A percentile compares a stretch with the other conserved stretches of the same genome.
These are phyloP conservation scores for Aspergillus udagawae DNA, from an alignment of 2,329 filamentous ascomycete species.

Conservation along the genomic window DNA sequence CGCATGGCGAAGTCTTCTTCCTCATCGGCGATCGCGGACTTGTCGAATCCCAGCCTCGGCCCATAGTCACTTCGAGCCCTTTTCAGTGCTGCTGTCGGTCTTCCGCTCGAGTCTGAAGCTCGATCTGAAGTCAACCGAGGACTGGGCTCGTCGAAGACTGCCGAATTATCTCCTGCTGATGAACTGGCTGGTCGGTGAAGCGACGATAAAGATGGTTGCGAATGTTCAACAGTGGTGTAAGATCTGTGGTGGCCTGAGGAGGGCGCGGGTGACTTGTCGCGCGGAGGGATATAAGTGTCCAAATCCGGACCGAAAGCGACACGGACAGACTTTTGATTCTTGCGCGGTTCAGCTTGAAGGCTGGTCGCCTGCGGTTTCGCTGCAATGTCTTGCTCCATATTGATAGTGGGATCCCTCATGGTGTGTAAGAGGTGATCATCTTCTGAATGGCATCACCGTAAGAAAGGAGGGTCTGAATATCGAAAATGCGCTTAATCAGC, in stretches of 20 bases:
- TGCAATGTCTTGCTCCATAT: conserved; percentile 30
- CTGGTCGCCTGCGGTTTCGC: conserved; percentile 23
- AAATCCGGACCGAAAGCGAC: conserved; percentile 39
- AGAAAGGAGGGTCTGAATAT: conserved; percentile 8
- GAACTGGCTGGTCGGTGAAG: conserved; percentile 29
- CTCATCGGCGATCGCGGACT: conserved; percentile 32
- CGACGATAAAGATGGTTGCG: conserved; percentile 17
- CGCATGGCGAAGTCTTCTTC: conserved; percentile 59
- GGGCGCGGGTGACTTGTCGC: conserved; percentile 31
- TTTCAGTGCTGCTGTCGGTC: conserved; percentile 38
- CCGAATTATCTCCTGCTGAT: conserved; percentile 26
- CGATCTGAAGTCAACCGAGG: conserved; percentile 26
- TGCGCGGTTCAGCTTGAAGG: conserved; percentile 29
- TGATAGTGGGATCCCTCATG: conserved; percentile 35
- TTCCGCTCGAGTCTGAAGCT: conserved; percentile 25
- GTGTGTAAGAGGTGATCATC: conserved; percentile 30
- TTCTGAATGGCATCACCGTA: conserved; percentile 12
- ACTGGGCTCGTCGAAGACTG: conserved; percentile 21
- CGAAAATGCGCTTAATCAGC: background rate
- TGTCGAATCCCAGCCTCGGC: conserved; percentile 34
- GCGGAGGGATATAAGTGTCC: conserved; percentile 34
- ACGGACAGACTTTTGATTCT: conserved; percentile 31
- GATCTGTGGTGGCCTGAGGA: conserved; percentile 30
- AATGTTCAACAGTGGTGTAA: conserved; percentile 31
- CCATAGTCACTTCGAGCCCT: conserved; percentile 54